Evolutionary conservation across 2,329 filamentous ascomycete species (phyloP), one percentile per base, ranked within the genome.

Genomic region (Fusarium anguioides): DNA sequence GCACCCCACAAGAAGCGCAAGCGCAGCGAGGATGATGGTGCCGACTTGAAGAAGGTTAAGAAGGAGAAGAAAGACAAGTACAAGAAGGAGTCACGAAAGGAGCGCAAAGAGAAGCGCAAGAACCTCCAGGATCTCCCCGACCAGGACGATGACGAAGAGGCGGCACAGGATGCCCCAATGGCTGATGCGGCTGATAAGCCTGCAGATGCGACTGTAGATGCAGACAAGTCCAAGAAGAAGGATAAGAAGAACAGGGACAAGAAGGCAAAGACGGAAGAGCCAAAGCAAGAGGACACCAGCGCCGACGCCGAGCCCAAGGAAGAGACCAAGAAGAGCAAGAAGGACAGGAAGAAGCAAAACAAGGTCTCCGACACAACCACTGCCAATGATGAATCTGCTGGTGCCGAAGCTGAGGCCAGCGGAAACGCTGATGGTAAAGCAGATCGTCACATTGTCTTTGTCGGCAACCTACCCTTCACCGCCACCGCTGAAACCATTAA

Each of bases 401-500:
- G 29, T 47, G 35, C 55, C 11, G 52, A 42, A 54, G 65, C 69
- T 24, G 64, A 64, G 14, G 42, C 59, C 31, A 52, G 59, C 17
- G 27, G 57, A 27, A 60, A 63, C n/a, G 45, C 66, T 26, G 72
- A 66, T 29, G 44, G 64, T 33, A 74, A 76, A 46, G 58, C 63
- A 44, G 73, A 75, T 52, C 75, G 75, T 33, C 68, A 73, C 72
- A 80, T 78, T 60, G 71, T 74, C 69, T 76, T 75, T 31, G 68
- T 73, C 20, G 93, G 95, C 77, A 97, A 97, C 81, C 90, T 98
- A 8, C 95, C 95, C 47, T 97, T 88, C 86, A 89, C 85, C 63
- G 92, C 93, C 37, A 97, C 91, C 6, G 84, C 85, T 49, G 86
- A 86, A 47, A 84, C 88, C 39, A 86, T 98, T 64, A 81, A 81